phyloP scores from a whole-genome alignment of 768 basidiomycete species.

The Tricholoma furcatifolium region DNA sequence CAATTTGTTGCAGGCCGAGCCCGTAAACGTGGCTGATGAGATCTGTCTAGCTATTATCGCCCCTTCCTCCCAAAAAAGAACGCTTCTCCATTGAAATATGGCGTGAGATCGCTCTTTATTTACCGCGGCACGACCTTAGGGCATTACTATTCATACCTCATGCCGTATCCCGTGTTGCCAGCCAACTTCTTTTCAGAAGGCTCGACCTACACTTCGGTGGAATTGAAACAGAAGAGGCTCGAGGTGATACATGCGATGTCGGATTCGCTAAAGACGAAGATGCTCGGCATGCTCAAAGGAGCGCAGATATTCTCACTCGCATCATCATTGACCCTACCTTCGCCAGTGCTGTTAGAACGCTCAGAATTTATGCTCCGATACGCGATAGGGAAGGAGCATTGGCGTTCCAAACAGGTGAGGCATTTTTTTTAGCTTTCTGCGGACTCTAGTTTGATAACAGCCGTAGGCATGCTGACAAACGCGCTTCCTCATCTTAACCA shows the following conservation, averaged over 20 bases:
- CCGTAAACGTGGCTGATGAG: not conserved
- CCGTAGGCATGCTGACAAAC: constrained; percentile 64
- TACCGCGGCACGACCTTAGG: constrained; percentile 65
- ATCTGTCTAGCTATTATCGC: constrained; percentile 32
- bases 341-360: constrained; percentile 53
- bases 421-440: not conserved
- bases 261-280: constrained; percentile 34
- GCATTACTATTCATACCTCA: constrained; percentile 65
- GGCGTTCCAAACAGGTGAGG: constrained; percentile 63
- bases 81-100: constrained; percentile 70
- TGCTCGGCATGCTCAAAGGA: constrained; percentile 57
- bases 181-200: constrained; percentile 62
- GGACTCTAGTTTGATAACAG: not conserved
- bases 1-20: not conserved
- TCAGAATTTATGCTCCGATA: constrained; percentile 57
- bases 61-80: constrained; percentile 43
- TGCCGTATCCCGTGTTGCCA: constrained; percentile 64
- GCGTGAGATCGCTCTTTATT: constrained; percentile 62
- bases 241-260: constrained; percentile 18
- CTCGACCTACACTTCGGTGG: constrained; percentile 59
- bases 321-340: constrained; percentile 62
- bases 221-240: constrained; percentile 26
- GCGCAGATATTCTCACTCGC: constrained; percentile 67
- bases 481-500: constrained; percentile 62
- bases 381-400: constrained; percentile 48